Percentiles rank a stretch among this genome's conserved stretches.
Evolutionary conservation across 2,329 filamentous ascomycete species (phyloP).

Genomic region (Aspergillus felis): DNA sequence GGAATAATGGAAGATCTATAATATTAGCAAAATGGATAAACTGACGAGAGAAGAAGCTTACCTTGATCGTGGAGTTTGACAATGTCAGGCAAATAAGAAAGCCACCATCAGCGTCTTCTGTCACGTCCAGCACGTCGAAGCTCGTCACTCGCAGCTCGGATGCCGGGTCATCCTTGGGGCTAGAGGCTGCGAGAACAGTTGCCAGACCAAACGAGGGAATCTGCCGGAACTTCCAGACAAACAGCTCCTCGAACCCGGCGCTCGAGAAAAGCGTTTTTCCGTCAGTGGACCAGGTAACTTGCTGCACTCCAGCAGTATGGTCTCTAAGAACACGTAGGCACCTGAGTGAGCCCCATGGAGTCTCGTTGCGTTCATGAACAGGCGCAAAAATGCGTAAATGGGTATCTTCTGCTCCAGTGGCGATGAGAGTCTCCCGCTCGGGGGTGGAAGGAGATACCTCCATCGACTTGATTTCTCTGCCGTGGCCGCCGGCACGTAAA

Average conservation of each 20-base stretch:
- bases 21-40: slow-evolving; percentile 11
- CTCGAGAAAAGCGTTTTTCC: slow-evolving; percentile 76
- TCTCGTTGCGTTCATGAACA: slow-evolving; percentile 8
- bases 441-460: slow-evolving; percentile 40
- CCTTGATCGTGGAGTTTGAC: slow-evolving; percentile 76
- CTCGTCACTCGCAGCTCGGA: slow-evolving; percentile 75
- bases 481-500: slow-evolving; percentile 71
- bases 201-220: slow-evolving; percentile 54
- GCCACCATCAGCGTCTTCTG: slow-evolving; percentile 17
- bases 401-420: slow-evolving; percentile 69
- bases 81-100: slow-evolving; percentile 69
- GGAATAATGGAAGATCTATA: slow-evolving; percentile 45
- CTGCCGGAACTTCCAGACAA: slow-evolving; percentile 67
- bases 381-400: slow-evolving; percentile 64
- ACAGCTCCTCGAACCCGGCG: slow-evolving; percentile 84
- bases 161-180: slow-evolving; percentile 46
- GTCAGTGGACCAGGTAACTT: slow-evolving; percentile 67
- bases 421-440: slow-evolving; percentile 44
- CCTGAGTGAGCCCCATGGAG: slow-evolving; percentile 28
- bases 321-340: slow-evolving; percentile 66
- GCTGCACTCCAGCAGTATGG: slow-evolving; percentile 81
- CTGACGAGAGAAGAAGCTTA: slow-evolving; percentile 18
- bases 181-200: slow-evolving; percentile 49
- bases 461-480: slow-evolving; percentile 73
- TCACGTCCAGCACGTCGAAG: slow-evolving; percentile 58